Base-by-base conservation (phyloP, 148 eudicot species). In the Oxyria digyna region DNA sequence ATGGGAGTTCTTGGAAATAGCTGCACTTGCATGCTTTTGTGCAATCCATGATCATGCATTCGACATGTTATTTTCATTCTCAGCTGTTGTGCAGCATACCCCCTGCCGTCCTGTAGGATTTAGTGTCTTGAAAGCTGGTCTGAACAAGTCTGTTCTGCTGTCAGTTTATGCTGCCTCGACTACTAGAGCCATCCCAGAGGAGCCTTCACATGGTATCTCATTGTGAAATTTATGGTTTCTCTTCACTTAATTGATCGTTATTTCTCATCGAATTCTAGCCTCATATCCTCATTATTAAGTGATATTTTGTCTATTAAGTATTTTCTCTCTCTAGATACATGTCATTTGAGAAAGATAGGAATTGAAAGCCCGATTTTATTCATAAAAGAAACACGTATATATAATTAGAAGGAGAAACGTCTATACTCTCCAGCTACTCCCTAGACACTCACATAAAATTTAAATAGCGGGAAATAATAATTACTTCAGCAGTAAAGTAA, bases 61-160 rank as follows among this genome's bases (percentile, higher is more conserved):
- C 72, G 92, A 91, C 32, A 78, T 88, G 92, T 73, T 94, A 49
- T 91, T 91, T 76, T 91, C 97, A 24, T 91, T 94, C 81, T 91
- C 99, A 35, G 96, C 97, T 72, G 79, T 91, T 57, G 97, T 91
- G 71, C 96, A 88, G 78, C 96, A 87, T 76, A 85, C 99, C 62
- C 99, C 99, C 73, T 85, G 80, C 79, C 93, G 80, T 78, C 99
- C 99, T 21, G 75, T 91, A 74, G 99, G 97, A 71, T 91, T 94
- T 75, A 88, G 97, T 85, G 94, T 94, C 70, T 79, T 94, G 67
- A 94, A 80, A 82, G 97, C 99, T 81, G 99, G 99, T 67, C 71
- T 94, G 71, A 94, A 91, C 74, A 94, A 91, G 76, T 94, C 99
- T 23, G 99, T 94, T 81, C 78, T 94, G 45, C 70, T 94, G 82